Percentiles rank a stretch among this genome's conserved stretches.
Conservation (phyloP, 192 early-diverging fungal species). For the Coemansia umbellata region DNA sequence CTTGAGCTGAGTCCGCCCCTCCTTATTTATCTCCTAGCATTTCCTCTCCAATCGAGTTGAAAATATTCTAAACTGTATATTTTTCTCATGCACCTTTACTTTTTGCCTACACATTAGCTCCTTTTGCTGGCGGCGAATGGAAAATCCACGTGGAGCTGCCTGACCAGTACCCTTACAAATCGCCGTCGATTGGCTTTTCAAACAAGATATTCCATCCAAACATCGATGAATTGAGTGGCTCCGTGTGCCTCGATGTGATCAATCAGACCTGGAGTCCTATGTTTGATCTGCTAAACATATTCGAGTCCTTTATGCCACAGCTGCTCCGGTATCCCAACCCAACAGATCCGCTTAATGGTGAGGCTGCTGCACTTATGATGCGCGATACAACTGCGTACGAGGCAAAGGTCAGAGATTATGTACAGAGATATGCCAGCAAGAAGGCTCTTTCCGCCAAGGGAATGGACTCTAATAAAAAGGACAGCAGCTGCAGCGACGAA, state of each 20-base stretch:
- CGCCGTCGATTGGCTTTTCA: slow-evolving; percentile 97
- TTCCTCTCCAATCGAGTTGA: not conserved
- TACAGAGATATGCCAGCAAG: slow-evolving; percentile 61
- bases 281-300: slow-evolving; percentile 99
- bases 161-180: slow-evolving; percentile 99
- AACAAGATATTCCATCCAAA: slow-evolving; percentile 99
- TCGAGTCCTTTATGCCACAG: slow-evolving; percentile 98
- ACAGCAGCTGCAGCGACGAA: slow-evolving; percentile 49
- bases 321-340: slow-evolving; percentile 97
- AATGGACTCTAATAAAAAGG: slow-evolving; percentile 42
- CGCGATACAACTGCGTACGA: slow-evolving; percentile 89
- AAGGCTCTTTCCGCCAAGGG: slow-evolving; percentile 1
- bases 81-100: not conserved
- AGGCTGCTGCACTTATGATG: slow-evolving; percentile 97
- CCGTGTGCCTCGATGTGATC: slow-evolving; percentile 98
- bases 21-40: not conserved
- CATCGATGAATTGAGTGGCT: slow-evolving; percentile 98
- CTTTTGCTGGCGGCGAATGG: slow-evolving; percentile 92
- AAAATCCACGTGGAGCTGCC: slow-evolving; percentile 98
- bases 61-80: no score
- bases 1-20: not conserved
- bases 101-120: slow-evolving; percentile 56
- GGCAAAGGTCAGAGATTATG: slow-evolving; percentile 78
- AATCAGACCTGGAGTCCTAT: slow-evolving; percentile 99
- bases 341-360: slow-evolving; percentile 98